These are phyloP conservation scores for Euphrasia confusa DNA, from an alignment of 257 asterid genomes.

Conservation along the genomic window DNA sequence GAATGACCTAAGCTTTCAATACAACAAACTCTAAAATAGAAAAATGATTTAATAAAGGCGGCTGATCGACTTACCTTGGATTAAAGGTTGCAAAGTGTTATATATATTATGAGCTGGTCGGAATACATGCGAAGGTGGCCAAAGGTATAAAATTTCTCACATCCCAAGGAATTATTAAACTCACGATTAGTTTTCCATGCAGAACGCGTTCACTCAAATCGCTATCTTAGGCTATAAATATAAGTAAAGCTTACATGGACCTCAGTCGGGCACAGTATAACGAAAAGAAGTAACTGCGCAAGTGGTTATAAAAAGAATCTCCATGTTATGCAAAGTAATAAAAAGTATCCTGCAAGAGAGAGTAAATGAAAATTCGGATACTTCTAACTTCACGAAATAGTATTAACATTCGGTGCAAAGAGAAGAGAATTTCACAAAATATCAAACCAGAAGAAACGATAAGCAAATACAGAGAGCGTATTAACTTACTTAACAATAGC, in stretches of 20 bases:
- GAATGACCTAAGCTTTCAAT: background rate
- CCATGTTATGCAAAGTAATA: background rate
- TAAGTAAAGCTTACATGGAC: constrained; percentile 8
- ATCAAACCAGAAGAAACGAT: background rate
- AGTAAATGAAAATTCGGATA: constrained; percentile 8
- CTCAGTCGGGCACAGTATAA: constrained; percentile 12
- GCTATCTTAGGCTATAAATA: background rate
- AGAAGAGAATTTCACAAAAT: background rate
- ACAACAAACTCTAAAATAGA: background rate
- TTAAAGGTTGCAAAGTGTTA: constrained; percentile 24
- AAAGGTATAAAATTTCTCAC: constrained; percentile 32
- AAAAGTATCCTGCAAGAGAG: background rate
- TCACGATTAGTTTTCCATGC: constrained; percentile 35
- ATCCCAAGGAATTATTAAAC: constrained; percentile 31
- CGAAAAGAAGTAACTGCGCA: background rate
- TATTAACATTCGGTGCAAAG: constrained; percentile 6
- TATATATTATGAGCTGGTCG: constrained; percentile 29
- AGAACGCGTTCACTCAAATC: constrained; percentile 22
- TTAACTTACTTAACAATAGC: constrained; percentile 74
- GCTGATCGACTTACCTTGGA: constrained; percentile 41
- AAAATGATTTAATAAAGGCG: constrained; percentile 26
- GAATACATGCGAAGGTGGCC: constrained; percentile 39
- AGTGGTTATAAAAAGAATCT: background rate
- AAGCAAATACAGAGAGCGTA: constrained; percentile 10
- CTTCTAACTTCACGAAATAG: background rate